A percentile compares a stretch with the other conserved stretches of the same genome.
Conservation (phyloP, 306 rosid genomes). For the Castanea crenata region DNA sequence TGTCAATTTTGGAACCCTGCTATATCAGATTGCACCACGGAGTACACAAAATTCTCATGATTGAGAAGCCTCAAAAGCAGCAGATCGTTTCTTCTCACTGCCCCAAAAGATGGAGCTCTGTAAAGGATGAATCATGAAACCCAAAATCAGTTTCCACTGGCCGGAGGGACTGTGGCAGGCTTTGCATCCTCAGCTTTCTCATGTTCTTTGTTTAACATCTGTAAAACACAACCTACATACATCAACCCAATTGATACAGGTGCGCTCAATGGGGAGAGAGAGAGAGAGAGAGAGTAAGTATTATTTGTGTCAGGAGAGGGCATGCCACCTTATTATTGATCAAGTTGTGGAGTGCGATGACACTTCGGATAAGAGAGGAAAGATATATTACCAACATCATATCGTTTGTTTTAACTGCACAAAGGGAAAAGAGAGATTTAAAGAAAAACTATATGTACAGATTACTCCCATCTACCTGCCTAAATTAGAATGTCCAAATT, state of each 20-base stretch:
- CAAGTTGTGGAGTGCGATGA: slow-evolving; percentile 68
- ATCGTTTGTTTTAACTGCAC: slow-evolving; percentile 62
- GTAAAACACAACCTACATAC: background rate
- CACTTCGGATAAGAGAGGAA: slow-evolving; percentile 59
- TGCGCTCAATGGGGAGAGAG: background rate
- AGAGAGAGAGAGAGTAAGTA: background rate
- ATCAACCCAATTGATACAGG: background rate
- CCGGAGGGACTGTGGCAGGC: slow-evolving; percentile 31
- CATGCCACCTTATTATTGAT: slow-evolving; percentile 57
- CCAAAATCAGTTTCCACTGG: slow-evolving; percentile 27
- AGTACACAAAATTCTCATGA: slow-evolving; percentile 29
- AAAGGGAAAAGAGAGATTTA: background rate
- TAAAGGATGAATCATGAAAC: background rate
- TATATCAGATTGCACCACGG: background rate
- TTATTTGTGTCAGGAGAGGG: background rate
- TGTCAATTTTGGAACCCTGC: background rate
- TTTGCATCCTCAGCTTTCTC: slow-evolving; percentile 62
- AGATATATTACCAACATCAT: slow-evolving; percentile 69
- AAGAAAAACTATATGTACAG: background rate
- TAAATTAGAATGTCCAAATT: background rate
- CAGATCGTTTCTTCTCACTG: background rate
- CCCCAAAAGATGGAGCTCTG: background rate
- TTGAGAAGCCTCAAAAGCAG: slow-evolving; percentile 17
- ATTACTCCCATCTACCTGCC: background rate
- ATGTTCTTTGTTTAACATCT: slow-evolving; percentile 61